phyloP scores from a whole-genome alignment of 2,329 filamentous ascomycete genomes.

The Xylariales sp. region DNA sequence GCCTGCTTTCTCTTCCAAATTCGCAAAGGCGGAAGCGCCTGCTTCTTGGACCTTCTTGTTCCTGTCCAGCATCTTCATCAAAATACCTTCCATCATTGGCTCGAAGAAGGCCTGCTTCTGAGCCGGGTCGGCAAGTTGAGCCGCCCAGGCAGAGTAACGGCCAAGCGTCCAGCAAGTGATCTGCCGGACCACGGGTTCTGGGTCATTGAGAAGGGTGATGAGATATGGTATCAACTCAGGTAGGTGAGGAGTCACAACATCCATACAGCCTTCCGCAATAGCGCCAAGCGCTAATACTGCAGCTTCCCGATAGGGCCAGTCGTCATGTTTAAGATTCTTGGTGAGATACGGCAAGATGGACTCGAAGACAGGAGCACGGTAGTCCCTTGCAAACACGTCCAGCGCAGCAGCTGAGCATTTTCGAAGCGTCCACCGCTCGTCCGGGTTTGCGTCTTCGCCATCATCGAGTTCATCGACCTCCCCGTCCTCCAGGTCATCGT shows the following conservation, averaged over 20 bases:
- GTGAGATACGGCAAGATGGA: constrained; percentile 90
- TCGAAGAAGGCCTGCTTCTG: constrained; percentile 79
- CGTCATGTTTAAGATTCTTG: constrained; percentile 77
- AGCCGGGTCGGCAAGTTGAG: constrained; percentile 61
- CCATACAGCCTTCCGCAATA: constrained; percentile 90
- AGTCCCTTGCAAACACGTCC: constrained; percentile 89
- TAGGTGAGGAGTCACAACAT: constrained; percentile 83
- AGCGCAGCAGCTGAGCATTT: constrained; percentile 96
- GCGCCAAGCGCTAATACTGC: constrained; percentile 91
- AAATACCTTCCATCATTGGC: constrained; percentile 94
- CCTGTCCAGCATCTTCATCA: constrained; percentile 89
- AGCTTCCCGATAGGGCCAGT: constrained; percentile 91
- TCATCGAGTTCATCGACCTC: constrained; percentile 74
- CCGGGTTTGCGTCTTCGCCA: constrained; percentile 76
- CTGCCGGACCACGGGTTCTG: constrained; percentile 85
- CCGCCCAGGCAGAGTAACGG: constrained; percentile 89
- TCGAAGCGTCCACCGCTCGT: constrained; percentile 89
- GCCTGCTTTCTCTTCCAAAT: constrained; percentile 89
- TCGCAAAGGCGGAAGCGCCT: constrained; percentile 91
- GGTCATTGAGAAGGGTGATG: constrained; percentile 76
- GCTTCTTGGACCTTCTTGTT: constrained; percentile 99
- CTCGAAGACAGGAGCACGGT: constrained; percentile 81
- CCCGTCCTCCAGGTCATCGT: constrained; percentile 80
- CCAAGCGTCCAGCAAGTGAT: constrained; percentile 98
- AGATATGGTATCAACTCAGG: constrained; percentile 88